Conservation (phyloP, 257 asterid species). For the Parsonsia alboflavescens region DNA sequence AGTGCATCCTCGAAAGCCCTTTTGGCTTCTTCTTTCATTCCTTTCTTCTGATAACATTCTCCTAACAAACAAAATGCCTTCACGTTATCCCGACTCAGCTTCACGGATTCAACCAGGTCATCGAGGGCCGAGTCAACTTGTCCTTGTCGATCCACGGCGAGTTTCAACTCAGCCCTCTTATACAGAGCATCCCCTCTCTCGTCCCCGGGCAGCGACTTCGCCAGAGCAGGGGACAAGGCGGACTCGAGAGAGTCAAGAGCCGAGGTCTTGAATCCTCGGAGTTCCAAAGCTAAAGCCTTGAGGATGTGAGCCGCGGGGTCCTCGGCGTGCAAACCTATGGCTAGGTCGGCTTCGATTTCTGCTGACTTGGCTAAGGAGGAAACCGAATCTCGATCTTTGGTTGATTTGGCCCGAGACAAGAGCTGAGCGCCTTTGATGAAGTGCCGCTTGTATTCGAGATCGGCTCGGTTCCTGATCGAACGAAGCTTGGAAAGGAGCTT, state of each 20-base stretch:
- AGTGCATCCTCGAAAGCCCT: conserved; percentile 43
- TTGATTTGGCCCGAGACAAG: conserved; percentile 44
- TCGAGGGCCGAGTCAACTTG: conserved; percentile 37
- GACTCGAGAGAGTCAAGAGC: conserved; percentile 61
- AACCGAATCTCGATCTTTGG: conserved; percentile 23
- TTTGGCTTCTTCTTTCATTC: conserved; percentile 42
- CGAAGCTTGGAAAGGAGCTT: conserved; percentile 51
- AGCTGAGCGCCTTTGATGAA: conserved; percentile 70
- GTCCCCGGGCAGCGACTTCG: conserved; percentile 35
- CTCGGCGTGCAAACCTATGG: conserved; percentile 46
- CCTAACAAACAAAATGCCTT: conserved; percentile 52
- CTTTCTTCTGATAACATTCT: conserved; percentile 56
- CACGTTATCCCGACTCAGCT: conserved; percentile 40
- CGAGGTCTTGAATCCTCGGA: conserved; percentile 54
- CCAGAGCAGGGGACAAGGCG: conserved; percentile 55
- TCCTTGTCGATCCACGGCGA: conserved; percentile 27
- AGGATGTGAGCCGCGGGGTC: conserved; percentile 68
- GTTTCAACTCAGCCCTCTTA: conserved; percentile 63
- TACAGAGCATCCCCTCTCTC: conserved; percentile 63
- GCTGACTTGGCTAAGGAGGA: conserved; percentile 40
- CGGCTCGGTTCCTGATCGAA: conserved; percentile 25
- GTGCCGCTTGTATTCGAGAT: conserved; percentile 61
- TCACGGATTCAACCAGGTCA: conserved; percentile 53
- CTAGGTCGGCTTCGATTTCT: conserved; percentile 50
- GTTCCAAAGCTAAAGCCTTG: conserved; percentile 63